Conservation (phyloP, 208 protist genomes). For the Crithidia brevicula region DNA sequence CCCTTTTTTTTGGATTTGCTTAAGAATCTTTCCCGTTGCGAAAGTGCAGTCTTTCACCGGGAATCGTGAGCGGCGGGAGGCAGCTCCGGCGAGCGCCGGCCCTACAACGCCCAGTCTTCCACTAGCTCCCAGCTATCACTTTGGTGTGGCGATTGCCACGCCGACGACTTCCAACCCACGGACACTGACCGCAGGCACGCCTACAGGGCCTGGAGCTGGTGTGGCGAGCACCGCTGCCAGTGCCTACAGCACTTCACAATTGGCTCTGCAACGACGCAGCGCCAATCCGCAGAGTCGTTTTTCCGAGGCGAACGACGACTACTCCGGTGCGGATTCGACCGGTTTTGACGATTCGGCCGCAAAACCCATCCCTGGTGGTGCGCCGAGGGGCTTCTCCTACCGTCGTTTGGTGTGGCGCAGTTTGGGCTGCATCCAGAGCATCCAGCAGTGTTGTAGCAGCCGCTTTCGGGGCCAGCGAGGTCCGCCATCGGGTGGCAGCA, state of each 20-base stretch:
- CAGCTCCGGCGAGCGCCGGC: neutral
- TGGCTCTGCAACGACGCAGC: slow-evolving; percentile 15
- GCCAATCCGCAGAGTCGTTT: neutral
- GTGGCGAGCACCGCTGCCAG: neutral
- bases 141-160: neutral
- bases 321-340: slow-evolving; percentile 6
- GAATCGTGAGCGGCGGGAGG: slow-evolving; percentile 4
- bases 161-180: neutral
- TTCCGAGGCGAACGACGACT: neutral
- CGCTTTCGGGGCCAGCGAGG: neutral
- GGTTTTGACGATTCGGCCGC: neutral
- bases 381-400: slow-evolving; percentile 4
- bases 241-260: neutral
- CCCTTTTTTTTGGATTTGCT: slow-evolving; percentile 13
- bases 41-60: slow-evolving; percentile 17
- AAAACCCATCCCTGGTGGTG: neutral
- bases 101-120: neutral
- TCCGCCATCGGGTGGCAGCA: neutral
- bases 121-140: neutral
- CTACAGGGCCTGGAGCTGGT: neutral
- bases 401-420: slow-evolving; percentile 11
- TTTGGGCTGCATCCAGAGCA: slow-evolving; percentile 10
- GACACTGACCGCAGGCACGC: neutral
- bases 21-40: neutral
- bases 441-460: slow-evolving; percentile 12